These are phyloP conservation scores for Talinum fruticosum DNA, from an alignment of 148 eudicot genomes.

Conservation along the genomic window DNA sequence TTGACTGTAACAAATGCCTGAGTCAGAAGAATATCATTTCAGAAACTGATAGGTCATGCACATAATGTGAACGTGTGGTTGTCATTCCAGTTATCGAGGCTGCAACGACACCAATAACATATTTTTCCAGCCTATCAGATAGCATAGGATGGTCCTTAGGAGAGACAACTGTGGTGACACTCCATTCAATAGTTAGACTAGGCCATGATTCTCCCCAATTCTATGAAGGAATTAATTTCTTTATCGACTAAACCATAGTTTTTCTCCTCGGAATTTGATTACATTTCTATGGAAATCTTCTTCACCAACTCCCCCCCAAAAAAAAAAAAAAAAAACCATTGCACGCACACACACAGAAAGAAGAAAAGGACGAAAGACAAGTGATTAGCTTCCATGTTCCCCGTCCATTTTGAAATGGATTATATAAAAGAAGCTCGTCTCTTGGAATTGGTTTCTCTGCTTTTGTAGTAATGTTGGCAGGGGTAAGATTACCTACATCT, in stretches of 20 bases:
- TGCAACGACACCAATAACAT: slow-evolving; percentile 19
- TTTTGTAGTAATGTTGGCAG: too few relatives aligned
- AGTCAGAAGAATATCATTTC: background rate
- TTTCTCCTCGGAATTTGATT: background rate
- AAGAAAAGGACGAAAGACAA: too few relatives aligned
- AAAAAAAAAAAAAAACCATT: too few relatives aligned
- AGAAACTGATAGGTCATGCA: slow-evolving; percentile 14
- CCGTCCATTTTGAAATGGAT: too few relatives aligned
- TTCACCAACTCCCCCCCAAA: background rate
- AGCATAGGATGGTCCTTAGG: slow-evolving; percentile 8
- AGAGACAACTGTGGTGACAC: slow-evolving; percentile 7
- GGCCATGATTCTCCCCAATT: slow-evolving; percentile 9
- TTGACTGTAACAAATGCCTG: background rate
- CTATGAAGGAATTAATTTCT: background rate
- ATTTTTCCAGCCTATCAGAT: slow-evolving; percentile 32
- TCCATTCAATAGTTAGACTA: slow-evolving; percentile 7
- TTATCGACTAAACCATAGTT: too few relatives aligned
- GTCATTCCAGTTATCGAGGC: slow-evolving; percentile 18
- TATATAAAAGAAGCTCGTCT: too few relatives aligned
- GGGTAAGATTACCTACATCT: too few relatives aligned
- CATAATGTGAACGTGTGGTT: slow-evolving; percentile 14
- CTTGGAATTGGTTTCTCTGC: too few relatives aligned
- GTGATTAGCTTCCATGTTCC: too few relatives aligned
- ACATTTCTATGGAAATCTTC: background rate
- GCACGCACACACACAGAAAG: background rate